Conservation (phyloP, 2,329 filamentous ascomycete species). For the Ambrosiella beaveri region DNA sequence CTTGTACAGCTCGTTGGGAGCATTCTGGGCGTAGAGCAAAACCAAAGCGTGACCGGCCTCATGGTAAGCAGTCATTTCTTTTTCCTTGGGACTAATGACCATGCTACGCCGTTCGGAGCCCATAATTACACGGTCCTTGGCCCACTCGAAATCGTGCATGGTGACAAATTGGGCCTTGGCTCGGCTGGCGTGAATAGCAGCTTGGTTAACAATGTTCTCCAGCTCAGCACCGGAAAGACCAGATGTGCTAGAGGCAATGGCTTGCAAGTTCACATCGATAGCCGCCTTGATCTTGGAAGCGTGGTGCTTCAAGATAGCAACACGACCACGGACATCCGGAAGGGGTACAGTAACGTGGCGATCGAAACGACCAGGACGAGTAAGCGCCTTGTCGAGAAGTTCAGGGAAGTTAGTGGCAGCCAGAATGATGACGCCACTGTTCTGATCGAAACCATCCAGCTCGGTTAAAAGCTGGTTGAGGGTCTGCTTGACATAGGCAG, state of each 20-base stretch:
- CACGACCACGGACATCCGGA: slow-evolving; percentile 81
- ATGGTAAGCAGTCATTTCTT: slow-evolving; percentile 87
- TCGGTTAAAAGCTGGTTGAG: slow-evolving; percentile 94
- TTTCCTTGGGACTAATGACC: slow-evolving; percentile 83
- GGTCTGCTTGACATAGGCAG: slow-evolving; percentile 91
- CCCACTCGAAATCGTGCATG: slow-evolving; percentile 81
- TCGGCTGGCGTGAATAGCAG: slow-evolving; percentile 85
- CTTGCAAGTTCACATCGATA: slow-evolving; percentile 63
- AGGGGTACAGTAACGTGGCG: slow-evolving; percentile 77
- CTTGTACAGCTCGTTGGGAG: slow-evolving; percentile 74
- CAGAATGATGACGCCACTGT: slow-evolving; percentile 85
- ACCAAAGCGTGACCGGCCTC: slow-evolving; percentile 92
- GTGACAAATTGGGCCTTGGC: slow-evolving; percentile 59
- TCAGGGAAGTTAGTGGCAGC: slow-evolving; percentile 94
- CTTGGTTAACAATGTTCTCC: slow-evolving; percentile 93
- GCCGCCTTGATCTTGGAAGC: slow-evolving; percentile 75
- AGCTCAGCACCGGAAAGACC: slow-evolving; percentile 91
- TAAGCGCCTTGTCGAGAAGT: slow-evolving; percentile 82
- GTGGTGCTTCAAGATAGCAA: slow-evolving; percentile 86
- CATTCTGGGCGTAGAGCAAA: slow-evolving; percentile 57
- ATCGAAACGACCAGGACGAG: slow-evolving; percentile 87
- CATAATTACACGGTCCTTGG: slow-evolving; percentile 96
- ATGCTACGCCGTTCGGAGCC: slow-evolving; percentile 81
- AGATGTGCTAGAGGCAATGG: slow-evolving; percentile 71
- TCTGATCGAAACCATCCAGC: slow-evolving; percentile 90